Base-by-base conservation (phyloP, 768 basidiomycete species). In the Auriscalpium orientale region DNA sequence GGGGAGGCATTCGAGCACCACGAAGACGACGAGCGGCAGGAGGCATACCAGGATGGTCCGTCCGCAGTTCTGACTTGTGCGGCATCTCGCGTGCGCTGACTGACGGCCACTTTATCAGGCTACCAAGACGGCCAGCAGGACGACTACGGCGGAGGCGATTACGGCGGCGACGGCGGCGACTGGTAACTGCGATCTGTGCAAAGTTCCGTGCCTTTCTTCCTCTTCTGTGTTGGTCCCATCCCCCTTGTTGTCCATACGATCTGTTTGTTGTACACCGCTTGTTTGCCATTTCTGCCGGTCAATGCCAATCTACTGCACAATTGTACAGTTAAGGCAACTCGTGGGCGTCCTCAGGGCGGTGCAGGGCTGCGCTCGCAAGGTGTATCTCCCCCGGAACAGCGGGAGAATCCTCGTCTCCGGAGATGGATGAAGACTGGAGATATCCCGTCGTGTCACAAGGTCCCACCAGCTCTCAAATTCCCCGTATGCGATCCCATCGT, bases 1-100 rank as follows among this genome's bases (percentile, higher is more conserved):
- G 77, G 64, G 37, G 73, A 82, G 46, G 80, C 77, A 0, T 57
- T 82, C 34, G 82, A 82, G 46, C 67, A 69, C 56, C 70, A 76
- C 48, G 49, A 76, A 35, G 72, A 74, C 0, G 15, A 44, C 16
- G 70, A 67, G 40, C 66, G 68, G 46, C 59, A 71, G 8, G 22
- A 64, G 1, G 74, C 66, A 0, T 78, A 64, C 48, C 63, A 77
- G 0, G 59, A 73, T 36, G 76, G 77, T 71, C 45, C 34, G 67
- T 61, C 8, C 4, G 36, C 55, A 56, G 20, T 36, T 21, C 12
- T 18, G 22, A 8, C 34, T 34, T 3, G 20, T 37, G 20, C 21
- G 20, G 12, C 28, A 18, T 40, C 5, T 54, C 47, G 34, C 53
- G 65, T 46, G 65, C n/a, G 47, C 49, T 57, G 21, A 35, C 47